A percentile compares a stretch with the other conserved stretches of the same genome.
These are phyloP conservation scores for Vachellia collinsii DNA, from an alignment of 306 rosid genomes.

Conservation along the genomic window DNA sequence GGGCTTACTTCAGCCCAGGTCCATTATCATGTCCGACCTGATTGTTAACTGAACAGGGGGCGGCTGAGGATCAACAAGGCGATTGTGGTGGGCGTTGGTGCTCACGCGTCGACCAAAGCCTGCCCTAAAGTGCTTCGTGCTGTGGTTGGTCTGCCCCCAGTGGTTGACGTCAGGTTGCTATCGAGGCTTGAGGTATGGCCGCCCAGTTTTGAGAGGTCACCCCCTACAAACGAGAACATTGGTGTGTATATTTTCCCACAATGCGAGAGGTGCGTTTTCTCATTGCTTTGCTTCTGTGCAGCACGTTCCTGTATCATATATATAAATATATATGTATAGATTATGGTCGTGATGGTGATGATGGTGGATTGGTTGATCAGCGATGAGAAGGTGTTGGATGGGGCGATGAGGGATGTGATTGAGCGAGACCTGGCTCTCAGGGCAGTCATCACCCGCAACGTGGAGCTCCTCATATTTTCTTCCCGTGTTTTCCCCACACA, in stretches of 20 bases:
- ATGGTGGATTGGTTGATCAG: background rate
- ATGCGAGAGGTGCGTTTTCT: slow-evolving; percentile 40
- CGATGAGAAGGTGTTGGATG: slow-evolving; percentile 38
- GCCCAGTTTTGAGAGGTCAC: slow-evolving; percentile 20
- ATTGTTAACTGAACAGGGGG: slow-evolving; percentile 21
- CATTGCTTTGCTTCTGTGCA: background rate
- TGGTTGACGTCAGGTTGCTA: slow-evolving; percentile 28
- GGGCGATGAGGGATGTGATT: slow-evolving; percentile 26
- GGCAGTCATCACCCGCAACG: background rate
- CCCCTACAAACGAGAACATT: slow-evolving; percentile 32
- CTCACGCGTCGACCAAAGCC: background rate
- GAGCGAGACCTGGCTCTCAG: slow-evolving; percentile 35
- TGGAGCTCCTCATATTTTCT: slow-evolving; percentile 43
- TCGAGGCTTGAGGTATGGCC: slow-evolving; percentile 38
- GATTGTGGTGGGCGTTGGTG: background rate
- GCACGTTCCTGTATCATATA: too few relatives aligned
- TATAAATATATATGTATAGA: too few relatives aligned
- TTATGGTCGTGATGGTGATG: too few relatives aligned
- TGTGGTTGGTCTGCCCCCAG: slow-evolving; percentile 12
- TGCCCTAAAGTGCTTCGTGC: slow-evolving; percentile 26
- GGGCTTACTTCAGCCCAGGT: background rate
- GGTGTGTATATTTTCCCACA: slow-evolving; percentile 38
- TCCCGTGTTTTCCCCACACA: slow-evolving; percentile 38
- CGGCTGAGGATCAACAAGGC: slow-evolving; percentile 6
- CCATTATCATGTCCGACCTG: background rate